phyloP scores from a whole-genome alignment of 2,329 filamentous ascomycete species.

The Paecilomyces sp. region DNA sequence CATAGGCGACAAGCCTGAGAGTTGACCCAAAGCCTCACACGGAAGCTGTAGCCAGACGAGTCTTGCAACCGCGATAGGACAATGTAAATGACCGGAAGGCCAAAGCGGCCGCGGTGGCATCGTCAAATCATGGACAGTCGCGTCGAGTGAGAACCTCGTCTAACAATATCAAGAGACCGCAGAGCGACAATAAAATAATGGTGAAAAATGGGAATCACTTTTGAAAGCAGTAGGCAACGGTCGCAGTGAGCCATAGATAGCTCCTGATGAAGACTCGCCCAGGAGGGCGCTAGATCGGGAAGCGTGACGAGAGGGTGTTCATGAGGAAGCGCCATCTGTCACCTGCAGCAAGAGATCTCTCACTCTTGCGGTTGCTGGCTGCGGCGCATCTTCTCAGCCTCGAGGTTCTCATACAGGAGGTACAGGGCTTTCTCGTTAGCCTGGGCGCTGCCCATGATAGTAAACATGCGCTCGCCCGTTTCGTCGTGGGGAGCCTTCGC shows the following conservation, averaged over 20 bases:
- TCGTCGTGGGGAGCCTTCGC: constrained; percentile 96
- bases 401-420: constrained; percentile 95
- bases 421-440: constrained; percentile 95
- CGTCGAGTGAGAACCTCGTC: background rate
- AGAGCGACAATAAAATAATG: background rate
- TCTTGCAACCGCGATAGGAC: background rate
- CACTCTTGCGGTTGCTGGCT: constrained; percentile 65
- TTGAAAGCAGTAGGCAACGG: background rate
- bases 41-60: background rate
- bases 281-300: background rate
- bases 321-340: background rate
- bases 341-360: constrained; percentile 5
- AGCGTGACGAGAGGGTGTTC: background rate
- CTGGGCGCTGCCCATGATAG: constrained; percentile 90
- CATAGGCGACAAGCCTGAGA: background rate
- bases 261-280: background rate
- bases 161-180: constrained; percentile 1
- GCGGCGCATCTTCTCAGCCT: constrained; percentile 97
- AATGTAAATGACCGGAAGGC: background rate
- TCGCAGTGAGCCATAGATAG: background rate
- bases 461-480: constrained; percentile 98
- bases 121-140: constrained; percentile 2
- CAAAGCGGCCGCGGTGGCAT: background rate
- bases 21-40: background rate
- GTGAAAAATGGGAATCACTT: background rate